Evolutionary conservation across 129 eudicot genomes (phyloP), one percentile per base, ranked within the genome.

Genomic region (Chrysanthemum seticuspe): DNA sequence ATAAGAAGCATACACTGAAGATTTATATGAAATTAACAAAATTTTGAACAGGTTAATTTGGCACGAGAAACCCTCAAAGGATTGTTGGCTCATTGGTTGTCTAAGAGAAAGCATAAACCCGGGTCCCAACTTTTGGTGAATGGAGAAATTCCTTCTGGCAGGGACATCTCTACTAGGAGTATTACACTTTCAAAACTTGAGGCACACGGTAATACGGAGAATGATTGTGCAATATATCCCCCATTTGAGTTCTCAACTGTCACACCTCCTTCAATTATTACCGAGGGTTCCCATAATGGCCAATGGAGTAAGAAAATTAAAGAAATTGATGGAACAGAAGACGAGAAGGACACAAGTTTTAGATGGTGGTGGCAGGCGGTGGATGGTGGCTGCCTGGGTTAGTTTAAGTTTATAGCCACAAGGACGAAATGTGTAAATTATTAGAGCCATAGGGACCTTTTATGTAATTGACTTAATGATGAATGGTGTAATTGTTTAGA

Each of bases 51-150:
- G 99, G 81, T 95, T 70, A 95, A 90, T 84, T 82, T 95, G 81
- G 99, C 99, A 51, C 88, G 97, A 67, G 99, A 95, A 80, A 95
- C 97, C 78, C 96, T 95, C 19, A 95, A 95, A 82, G 99, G 99
- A 44, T 80, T 91, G 52, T 79, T 95, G 82, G 85, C 84, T 62
- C 91, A 91, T 76, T 95, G 97, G 97, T 81, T 87, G 47, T 78
- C 87, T 19, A 90, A 86, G 83, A 86, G 89, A 81, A 90, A 75
- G 77, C 96, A 86, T 57, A 95, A 88, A 77, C 64, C 34, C 68
- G 99, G 97, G 79, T 78, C 95, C 67, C 91, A 85, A 73, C 7
- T 10, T 40, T 40, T 40, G 47, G 47, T 40, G 47, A 70, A 95
- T 74, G 97, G 94, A 55, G 99, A 91, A 67, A 65, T 79, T 64